Percentiles rank a stretch among this genome's conserved stretches.
phyloP scores from a whole-genome alignment of 169 alveolate genomes.

The Blepharisma undulans region DNA sequence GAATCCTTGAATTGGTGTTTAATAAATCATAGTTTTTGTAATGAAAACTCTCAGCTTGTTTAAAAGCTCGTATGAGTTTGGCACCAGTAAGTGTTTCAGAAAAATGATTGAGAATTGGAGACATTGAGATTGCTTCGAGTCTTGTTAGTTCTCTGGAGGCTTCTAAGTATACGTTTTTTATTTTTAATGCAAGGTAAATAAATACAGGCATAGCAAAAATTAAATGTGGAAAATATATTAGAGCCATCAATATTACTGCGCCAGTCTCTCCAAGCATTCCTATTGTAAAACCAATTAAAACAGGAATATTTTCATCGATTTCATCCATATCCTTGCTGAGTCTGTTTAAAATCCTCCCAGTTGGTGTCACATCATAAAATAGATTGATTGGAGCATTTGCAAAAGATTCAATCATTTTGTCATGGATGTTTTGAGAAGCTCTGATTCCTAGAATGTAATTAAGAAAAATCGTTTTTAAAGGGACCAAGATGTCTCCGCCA shows the following conservation, averaged over 20 bases:
- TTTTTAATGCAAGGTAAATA: neutral
- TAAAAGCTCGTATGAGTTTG: constrained; percentile 70
- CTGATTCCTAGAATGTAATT: neutral
- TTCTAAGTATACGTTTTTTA: neutral
- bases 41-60: neutral
- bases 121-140: constrained; percentile 60
- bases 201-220: neutral
- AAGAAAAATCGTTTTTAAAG: neutral
- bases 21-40: constrained; percentile 41
- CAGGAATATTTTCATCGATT: constrained; percentile 43
- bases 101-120: constrained; percentile 74
- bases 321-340: constrained; percentile 64
- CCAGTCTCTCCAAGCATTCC: neutral
- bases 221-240: neutral
- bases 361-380: constrained; percentile 85
- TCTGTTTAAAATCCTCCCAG: constrained; percentile 79
- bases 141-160: constrained; percentile 59
- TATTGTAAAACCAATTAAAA: constrained; percentile 36
- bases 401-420: constrained; percentile 36
- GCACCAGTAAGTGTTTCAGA: constrained; percentile 68
- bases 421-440: constrained; percentile 6
- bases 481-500: neutral
- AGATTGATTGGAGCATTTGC: constrained; percentile 60
- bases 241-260: neutral
- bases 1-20: neutral